These are phyloP conservation scores for Effrenium voratum DNA, from an alignment of 73 alveolate genomes.

Conservation along the genomic window DNA sequence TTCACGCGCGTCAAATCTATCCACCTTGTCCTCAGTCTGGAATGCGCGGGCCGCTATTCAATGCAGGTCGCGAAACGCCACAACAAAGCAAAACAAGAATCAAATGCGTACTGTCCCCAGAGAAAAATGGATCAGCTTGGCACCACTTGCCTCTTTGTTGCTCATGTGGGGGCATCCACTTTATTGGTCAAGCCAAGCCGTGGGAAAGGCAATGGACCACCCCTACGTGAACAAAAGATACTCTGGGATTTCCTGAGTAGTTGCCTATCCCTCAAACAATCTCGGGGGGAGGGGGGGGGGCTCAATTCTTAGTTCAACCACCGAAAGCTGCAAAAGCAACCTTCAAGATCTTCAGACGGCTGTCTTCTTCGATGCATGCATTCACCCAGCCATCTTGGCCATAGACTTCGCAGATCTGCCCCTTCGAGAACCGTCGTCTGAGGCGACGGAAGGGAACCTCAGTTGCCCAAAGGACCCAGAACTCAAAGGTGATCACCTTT, in stretches of 20 bases:
- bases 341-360: too few species aligned
- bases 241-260: too few species aligned
- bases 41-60: background rate
- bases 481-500: too few species aligned
- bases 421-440: constrained; percentile 26
- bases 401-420: constrained; percentile 5
- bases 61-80: background rate
- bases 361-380: background rate
- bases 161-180: too few species aligned
- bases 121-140: background rate
- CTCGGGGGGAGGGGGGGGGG: too few species aligned
- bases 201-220: too few species aligned
- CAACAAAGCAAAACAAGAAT: background rate
- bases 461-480: too few species aligned
- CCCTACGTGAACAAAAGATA: too few species aligned
- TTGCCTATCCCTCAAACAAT: too few species aligned
- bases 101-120: background rate
- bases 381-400: constrained; percentile 12
- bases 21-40: constrained; percentile 32
- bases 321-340: background rate
- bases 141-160: too few species aligned
- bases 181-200: too few species aligned
- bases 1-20: background rate
- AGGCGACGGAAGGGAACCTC: background rate
- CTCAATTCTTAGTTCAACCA: too few species aligned